phyloP scores from a whole-genome alignment of 805 yeast genomes.

The Yarrowia alimentaria region DNA sequence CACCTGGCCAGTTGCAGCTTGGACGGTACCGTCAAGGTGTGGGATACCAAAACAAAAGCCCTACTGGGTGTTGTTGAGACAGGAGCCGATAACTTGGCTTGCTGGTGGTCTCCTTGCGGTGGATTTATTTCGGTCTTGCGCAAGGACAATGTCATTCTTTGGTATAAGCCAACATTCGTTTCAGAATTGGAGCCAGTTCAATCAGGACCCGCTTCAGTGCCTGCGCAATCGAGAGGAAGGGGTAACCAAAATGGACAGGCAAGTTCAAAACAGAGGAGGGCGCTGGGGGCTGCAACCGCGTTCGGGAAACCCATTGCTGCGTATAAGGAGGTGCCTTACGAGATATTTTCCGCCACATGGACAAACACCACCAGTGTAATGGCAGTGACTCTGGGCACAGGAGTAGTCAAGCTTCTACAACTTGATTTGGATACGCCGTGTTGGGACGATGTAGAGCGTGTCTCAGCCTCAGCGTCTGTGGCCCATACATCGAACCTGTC shows the following conservation, averaged over 20 bases:
- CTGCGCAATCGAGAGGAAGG: slow-evolving; percentile 1
- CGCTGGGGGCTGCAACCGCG: slow-evolving; percentile 1
- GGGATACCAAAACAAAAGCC: slow-evolving; percentile 46
- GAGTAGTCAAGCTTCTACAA: slow-evolving; percentile 41
- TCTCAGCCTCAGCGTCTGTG: too few species aligned
- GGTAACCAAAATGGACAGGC: background rate
- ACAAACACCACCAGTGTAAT: slow-evolving; percentile 40
- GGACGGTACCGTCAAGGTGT: slow-evolving; percentile 48
- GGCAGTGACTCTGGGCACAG: slow-evolving; percentile 50
- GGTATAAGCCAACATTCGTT: slow-evolving; percentile 38
- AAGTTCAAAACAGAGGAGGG: background rate
- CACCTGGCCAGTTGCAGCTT: slow-evolving; percentile 51
- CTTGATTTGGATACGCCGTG: slow-evolving; percentile 27
- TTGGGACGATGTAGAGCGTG: too few species aligned
- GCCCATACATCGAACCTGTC: slow-evolving; percentile 5
- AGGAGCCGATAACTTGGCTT: slow-evolving; percentile 31
- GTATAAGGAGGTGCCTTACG: slow-evolving; percentile 36
- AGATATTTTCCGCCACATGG: slow-evolving; percentile 43
- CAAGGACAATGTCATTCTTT: slow-evolving; percentile 29
- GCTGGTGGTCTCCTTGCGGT: slow-evolving; percentile 50
- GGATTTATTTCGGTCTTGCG: slow-evolving; percentile 43
- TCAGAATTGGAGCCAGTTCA: slow-evolving; percentile 31
- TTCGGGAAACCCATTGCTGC: slow-evolving; percentile 26
- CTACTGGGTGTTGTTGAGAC: slow-evolving; percentile 40
- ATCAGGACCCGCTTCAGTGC: background rate